Evolutionary conservation across 805 yeast species (phyloP).

Genomic region (Metschnikowia cerradonensis): DNA sequence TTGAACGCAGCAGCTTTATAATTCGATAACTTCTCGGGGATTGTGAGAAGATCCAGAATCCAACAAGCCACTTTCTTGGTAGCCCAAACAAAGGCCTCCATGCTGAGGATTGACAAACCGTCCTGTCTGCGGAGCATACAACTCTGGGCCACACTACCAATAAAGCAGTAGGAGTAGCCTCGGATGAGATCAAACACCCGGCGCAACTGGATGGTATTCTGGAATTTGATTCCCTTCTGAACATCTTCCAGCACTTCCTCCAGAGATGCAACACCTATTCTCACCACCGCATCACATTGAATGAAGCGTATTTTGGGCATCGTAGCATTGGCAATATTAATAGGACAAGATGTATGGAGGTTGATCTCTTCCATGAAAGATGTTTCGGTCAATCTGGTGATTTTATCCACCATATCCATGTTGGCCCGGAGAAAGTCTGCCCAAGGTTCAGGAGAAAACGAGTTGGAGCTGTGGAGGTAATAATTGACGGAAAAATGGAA

Average conservation of each 20-base stretch:
- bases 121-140: constrained; percentile 50
- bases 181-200: background rate
- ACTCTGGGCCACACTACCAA: constrained; percentile 35
- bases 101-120: constrained; percentile 11
- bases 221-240: constrained; percentile 49
- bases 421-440: constrained; percentile 3
- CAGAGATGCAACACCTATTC: background rate
- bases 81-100: constrained; percentile 30
- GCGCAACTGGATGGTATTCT: constrained; percentile 57
- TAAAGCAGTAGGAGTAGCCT: constrained; percentile 1
- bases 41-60: constrained; percentile 24
- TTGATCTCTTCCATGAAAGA: constrained; percentile 55
- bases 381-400: constrained; percentile 48
- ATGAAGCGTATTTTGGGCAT: constrained; percentile 1
- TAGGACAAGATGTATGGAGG: constrained; percentile 34
- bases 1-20: constrained; percentile 25
- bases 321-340: background rate
- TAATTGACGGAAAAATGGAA: constrained; percentile 28
- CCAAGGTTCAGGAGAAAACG: background rate
- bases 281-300: background rate
- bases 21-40: constrained; percentile 10
- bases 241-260: constrained; percentile 11
- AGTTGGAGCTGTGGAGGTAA: constrained; percentile 28
- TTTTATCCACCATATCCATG: constrained; percentile 29
- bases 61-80: constrained; percentile 30